phyloP scores from a whole-genome alignment of 2,329 filamentous ascomycete genomes.

The Paecilomyces dactylethromorphus region DNA sequence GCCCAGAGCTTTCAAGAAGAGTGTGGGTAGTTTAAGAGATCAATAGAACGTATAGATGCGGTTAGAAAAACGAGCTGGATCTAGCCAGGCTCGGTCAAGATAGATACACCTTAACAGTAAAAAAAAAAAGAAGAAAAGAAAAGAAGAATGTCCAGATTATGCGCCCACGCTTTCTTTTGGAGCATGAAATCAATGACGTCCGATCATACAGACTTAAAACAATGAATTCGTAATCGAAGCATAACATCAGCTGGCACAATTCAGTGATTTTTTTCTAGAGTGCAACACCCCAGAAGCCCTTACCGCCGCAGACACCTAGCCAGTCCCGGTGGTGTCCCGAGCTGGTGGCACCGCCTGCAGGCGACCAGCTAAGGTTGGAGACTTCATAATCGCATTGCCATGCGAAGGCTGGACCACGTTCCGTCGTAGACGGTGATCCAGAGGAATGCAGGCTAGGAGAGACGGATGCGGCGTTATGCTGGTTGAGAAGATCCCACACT shows the following conservation, averaged over 20 bases:
- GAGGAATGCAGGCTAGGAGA: conserved; percentile 25
- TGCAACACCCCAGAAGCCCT: conserved; percentile 38
- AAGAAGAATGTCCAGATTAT: not conserved
- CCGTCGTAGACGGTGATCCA: conserved; percentile 25
- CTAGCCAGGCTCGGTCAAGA: not conserved
- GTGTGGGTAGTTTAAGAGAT: not conserved
- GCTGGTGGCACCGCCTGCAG: conserved; percentile 29
- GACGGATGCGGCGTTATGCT: conserved; percentile 46
- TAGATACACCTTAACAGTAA: not conserved
- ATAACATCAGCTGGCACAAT: not conserved
- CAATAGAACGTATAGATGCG: not conserved
- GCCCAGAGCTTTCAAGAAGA: not conserved
- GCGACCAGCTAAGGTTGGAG: conserved; percentile 43
- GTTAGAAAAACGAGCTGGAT: not conserved
- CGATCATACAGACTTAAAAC: not conserved
- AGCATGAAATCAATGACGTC: not conserved
- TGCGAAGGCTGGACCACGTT: conserved; percentile 38
- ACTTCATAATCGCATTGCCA: conserved; percentile 44
- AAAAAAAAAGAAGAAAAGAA: not conserved
- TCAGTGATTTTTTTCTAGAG: not conserved
- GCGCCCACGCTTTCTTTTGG: not conserved
- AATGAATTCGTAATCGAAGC: not conserved
- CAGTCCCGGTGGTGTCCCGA: conserved; percentile 30
- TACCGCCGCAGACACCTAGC: conserved; percentile 40
- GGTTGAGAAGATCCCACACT: conserved; percentile 85